These are phyloP conservation scores for Dryadomyces quercus-mongolicae DNA, from an alignment of 2,329 filamentous ascomycete species.

Conservation along the genomic window DNA sequence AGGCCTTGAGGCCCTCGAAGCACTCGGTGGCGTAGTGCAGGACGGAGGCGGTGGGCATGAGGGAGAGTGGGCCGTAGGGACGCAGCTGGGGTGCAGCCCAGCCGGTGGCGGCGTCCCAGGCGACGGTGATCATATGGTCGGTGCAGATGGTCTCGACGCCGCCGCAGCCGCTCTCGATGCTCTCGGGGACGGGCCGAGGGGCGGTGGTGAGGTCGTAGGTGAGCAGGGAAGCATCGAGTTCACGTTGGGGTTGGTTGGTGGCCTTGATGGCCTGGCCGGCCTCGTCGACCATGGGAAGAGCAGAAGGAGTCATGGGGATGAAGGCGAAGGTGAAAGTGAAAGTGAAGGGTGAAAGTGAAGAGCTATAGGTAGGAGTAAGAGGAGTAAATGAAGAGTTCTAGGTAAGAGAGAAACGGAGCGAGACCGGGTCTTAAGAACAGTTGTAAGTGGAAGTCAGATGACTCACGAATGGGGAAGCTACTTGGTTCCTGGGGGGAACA, in stretches of 20 bases:
- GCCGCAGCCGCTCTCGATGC: constrained; percentile 32
- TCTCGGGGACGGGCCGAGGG: constrained; percentile 37
- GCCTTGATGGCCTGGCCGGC: too few species aligned
- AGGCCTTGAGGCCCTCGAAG: constrained; percentile 76
- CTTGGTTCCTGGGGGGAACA: too few species aligned
- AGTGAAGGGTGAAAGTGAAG: too few species aligned
- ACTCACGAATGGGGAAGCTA: too few species aligned
- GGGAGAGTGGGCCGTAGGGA: constrained; percentile 63
- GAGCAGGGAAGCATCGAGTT: constrained; percentile 50
- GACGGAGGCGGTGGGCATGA: constrained; percentile 70
- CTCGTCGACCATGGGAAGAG: too few species aligned
- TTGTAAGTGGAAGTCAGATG: too few species aligned
- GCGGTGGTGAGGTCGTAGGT: constrained; percentile 38
- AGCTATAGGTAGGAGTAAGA: too few species aligned
- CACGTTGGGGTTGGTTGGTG: constrained; percentile 21
- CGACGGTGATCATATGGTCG: constrained; percentile 77
- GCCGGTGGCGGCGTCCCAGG: constrained; percentile 52
- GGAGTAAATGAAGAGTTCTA: too few species aligned
- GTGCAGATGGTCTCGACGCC: constrained; percentile 49
- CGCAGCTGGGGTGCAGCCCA: constrained; percentile 65
- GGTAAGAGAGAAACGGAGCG: too few species aligned
- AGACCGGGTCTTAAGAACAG: too few species aligned
- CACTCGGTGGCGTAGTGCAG: constrained; percentile 87
- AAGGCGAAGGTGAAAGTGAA: too few species aligned
- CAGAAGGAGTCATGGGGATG: too few species aligned